These are phyloP conservation scores for Hypoxylon intermedium DNA, from an alignment of 495 filamentous ascomycete species.

Conservation along the genomic window DNA sequence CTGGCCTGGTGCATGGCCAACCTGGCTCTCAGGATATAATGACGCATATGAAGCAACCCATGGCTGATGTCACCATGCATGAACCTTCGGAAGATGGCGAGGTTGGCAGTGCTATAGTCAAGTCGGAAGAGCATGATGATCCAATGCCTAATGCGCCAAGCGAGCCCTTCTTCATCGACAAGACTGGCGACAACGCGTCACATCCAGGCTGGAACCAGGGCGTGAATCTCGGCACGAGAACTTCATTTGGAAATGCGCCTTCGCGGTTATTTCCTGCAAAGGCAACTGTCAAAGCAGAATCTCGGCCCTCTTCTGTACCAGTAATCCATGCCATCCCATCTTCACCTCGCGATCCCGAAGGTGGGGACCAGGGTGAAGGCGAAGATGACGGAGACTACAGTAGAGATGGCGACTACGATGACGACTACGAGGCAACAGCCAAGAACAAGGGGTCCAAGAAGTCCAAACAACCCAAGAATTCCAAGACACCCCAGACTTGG, in stretches of 20 bases:
- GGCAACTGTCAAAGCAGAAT: conserved; percentile 1
- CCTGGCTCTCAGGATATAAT: conserved; percentile 4
- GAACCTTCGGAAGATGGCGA: conserved; percentile 32
- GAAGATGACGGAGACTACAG: neutral
- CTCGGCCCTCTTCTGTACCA: neutral
- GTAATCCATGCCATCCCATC: too few relatives aligned
- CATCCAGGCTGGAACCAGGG: conserved; percentile 49
- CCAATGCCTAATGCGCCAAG: neutral
- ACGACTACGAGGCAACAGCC: neutral
- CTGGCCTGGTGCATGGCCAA: too few relatives aligned
- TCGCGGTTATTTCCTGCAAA: conserved; percentile 13
- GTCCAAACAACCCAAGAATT: neutral
- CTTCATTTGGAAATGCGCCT: conserved; percentile 29
- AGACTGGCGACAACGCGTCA: conserved; percentile 1
- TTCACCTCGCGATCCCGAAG: neutral
- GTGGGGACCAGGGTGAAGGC: neutral
- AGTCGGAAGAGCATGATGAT: neutral
- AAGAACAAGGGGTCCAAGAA: conserved; percentile 7
- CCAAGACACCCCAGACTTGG: neutral
- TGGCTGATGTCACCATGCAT: neutral
- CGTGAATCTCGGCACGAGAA: conserved; percentile 36
- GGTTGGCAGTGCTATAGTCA: conserved; percentile 3
- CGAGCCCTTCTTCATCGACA: conserved; percentile 23
- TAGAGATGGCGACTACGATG: neutral
- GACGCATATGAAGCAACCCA: too few relatives aligned